phyloP scores from a whole-genome alignment of 2,329 filamentous ascomycete species.

The Daldinia sp. region DNA sequence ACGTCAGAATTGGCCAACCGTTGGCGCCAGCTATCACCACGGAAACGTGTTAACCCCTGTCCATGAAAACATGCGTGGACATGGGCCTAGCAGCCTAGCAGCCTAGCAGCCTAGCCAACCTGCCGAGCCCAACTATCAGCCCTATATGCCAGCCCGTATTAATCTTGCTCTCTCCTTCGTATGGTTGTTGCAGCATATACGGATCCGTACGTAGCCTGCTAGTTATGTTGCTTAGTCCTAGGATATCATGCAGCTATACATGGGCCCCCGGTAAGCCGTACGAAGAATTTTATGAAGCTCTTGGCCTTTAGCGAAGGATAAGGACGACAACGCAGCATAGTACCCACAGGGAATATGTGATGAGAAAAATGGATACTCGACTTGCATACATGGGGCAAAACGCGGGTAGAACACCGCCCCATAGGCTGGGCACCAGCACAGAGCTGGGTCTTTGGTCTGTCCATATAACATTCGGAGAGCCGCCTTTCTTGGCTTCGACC shows the following conservation, averaged over 20 bases:
- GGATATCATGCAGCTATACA: conserved; percentile 8
- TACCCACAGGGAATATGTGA: conserved; percentile 21
- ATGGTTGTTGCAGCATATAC: conserved; percentile 2
- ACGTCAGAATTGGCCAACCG: conserved; percentile 21
- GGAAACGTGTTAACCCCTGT: conserved; percentile 13
- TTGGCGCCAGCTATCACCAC: conserved; percentile 25
- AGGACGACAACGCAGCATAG: conserved; percentile 35
- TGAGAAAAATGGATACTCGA: conserved; percentile 23
- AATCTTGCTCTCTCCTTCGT: conserved; percentile 18
- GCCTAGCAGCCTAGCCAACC: conserved; percentile 16
- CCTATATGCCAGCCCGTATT: conserved; percentile 18
- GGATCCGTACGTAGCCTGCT: too few species aligned
- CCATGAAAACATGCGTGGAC: conserved; percentile 3
- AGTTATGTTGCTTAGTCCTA: background rate
- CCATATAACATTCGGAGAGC: conserved; percentile 34
- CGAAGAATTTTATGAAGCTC: conserved; percentile 27
- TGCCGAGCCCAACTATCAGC: conserved; percentile 30
- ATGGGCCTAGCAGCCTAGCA: conserved; percentile 14
- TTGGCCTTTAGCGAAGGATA: conserved; percentile 14
- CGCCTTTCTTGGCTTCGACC: conserved; percentile 29
- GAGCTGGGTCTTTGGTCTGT: conserved; percentile 11
- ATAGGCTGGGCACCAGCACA: conserved; percentile 25
- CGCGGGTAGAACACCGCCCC: conserved; percentile 27
- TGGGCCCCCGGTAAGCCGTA: conserved; percentile 3
- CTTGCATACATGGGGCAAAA: conserved; percentile 18